A percentile compares a stretch with the other conserved stretches of the same genome.
phyloP scores from a whole-genome alignment of 495 filamentous ascomycete species.

The Clavariopsis aquatica region DNA sequence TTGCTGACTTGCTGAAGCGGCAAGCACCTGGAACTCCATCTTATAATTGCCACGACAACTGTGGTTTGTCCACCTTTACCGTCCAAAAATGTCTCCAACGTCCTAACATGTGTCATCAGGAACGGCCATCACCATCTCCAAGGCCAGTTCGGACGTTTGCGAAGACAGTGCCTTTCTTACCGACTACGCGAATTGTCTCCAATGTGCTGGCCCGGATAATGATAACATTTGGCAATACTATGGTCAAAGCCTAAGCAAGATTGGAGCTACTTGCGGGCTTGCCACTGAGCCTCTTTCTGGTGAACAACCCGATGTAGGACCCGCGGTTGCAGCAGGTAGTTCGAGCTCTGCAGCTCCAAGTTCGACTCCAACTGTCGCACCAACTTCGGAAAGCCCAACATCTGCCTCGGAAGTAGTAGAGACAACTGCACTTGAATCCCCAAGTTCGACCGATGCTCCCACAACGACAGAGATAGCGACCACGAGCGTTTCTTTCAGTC shows the following conservation, averaged over 20 bases:
- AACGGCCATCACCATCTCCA: conserved; percentile 47
- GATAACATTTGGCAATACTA: conserved; percentile 55
- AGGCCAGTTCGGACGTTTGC: conserved; percentile 45
- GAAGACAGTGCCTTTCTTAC: conserved; percentile 47
- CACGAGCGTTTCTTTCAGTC: neutral
- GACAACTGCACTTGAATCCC: neutral
- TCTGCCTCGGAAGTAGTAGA: neutral
- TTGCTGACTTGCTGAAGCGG: conserved; percentile 39
- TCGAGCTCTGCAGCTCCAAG: neutral
- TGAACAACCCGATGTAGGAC: conserved; percentile 6
- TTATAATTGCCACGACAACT: conserved; percentile 55
- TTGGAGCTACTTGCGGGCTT: conserved; percentile 46
- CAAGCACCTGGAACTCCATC: conserved; percentile 48
- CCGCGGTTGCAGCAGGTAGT: neutral
- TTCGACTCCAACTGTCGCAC: neutral
- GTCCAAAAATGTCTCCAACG: no score
- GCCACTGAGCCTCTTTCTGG: conserved; percentile 45
- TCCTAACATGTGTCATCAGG: no score
- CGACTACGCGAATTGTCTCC: conserved; percentile 48
- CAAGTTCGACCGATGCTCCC: neutral
- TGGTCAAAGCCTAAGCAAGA: conserved; percentile 43
- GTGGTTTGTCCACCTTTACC: conserved; percentile 47
- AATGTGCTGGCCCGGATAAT: conserved; percentile 48
- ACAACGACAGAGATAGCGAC: neutral
- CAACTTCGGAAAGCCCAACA: neutral